These are phyloP conservation scores for Zygotorulaspora florentina DNA, from an alignment of 805 yeast species.

Conservation along the genomic window DNA sequence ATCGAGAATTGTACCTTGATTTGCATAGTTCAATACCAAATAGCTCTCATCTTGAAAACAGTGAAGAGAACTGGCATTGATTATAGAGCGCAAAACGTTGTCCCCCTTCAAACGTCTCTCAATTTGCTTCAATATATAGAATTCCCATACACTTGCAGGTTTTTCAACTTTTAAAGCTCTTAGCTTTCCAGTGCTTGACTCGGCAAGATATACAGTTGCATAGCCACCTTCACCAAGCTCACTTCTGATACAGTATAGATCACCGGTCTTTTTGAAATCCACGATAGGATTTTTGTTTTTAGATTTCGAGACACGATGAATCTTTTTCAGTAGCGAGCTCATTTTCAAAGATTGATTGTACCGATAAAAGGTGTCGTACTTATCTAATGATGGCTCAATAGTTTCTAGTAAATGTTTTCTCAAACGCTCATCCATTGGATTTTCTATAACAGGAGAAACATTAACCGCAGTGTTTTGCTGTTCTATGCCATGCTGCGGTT, in stretches of 20 bases:
- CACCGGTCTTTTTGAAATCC: conserved; percentile 33
- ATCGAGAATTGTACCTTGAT: conserved; percentile 72
- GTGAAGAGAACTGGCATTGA: conserved; percentile 50
- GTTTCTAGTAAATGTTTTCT: conserved; percentile 39
- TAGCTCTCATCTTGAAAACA: conserved; percentile 64
- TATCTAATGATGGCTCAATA: conserved; percentile 36
- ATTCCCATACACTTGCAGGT: conserved; percentile 77
- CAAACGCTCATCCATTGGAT: conserved; percentile 46
- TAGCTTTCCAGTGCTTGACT: conserved; percentile 48
- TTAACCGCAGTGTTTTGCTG: neutral
- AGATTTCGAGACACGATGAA: conserved; percentile 38
- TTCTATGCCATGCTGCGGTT: conserved; percentile 17
- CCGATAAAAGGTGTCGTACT: conserved; percentile 32
- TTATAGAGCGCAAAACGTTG: conserved; percentile 38
- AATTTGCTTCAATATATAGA: conserved; percentile 60
- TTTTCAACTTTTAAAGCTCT: conserved; percentile 71
- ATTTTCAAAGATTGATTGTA: conserved; percentile 35
- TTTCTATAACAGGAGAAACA: conserved; percentile 8
- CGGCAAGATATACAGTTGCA: conserved; percentile 72
- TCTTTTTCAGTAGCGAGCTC: conserved; percentile 35
- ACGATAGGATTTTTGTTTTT: conserved; percentile 37
- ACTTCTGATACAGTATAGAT: conserved; percentile 35
- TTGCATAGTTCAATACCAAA: conserved; percentile 55
- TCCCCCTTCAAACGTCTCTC: conserved; percentile 38
- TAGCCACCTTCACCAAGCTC: conserved; percentile 78